Conservation (phyloP, 2,329 filamentous ascomycete genomes). For the Cryphonectria japonica region DNA sequence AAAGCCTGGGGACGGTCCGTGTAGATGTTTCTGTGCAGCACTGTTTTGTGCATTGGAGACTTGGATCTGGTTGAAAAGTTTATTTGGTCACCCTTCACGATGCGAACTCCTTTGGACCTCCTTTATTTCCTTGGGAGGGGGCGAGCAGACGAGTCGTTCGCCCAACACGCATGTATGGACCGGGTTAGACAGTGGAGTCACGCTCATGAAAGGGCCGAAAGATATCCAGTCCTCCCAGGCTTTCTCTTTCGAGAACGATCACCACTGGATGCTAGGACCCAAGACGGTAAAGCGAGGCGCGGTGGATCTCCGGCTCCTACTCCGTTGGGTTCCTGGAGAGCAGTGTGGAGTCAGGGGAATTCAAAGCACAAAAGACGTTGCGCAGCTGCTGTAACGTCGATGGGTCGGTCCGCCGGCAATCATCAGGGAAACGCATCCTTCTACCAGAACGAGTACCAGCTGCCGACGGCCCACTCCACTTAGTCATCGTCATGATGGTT, state of each 20-base stretch:
- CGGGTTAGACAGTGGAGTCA: neutral
- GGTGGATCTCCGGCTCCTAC: neutral
- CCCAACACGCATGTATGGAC: neutral
- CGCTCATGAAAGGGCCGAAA: neutral
- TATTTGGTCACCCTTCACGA: neutral
- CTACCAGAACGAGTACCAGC: neutral
- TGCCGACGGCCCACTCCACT: neutral
- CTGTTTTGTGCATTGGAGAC: neutral
- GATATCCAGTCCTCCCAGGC: neutral
- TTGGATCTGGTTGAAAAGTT: neutral
- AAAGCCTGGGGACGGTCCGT: neutral
- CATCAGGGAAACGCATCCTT: neutral
- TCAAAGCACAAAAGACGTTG: neutral
- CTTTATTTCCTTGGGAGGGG: neutral
- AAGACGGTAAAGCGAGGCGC: neutral
- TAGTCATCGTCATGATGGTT: neutral
- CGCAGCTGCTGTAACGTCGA: neutral
- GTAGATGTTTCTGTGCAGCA: neutral
- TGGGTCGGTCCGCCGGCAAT: constrained; percentile 4
- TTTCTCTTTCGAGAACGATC: neutral
- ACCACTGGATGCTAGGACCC: neutral
- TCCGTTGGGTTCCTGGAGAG: neutral
- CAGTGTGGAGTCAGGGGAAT: neutral
- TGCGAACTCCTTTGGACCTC: neutral
- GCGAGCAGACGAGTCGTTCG: neutral